Evolutionary conservation across 2,329 filamentous ascomycete species (phyloP).

Genomic region (Xylariomycetidae sp.): DNA sequence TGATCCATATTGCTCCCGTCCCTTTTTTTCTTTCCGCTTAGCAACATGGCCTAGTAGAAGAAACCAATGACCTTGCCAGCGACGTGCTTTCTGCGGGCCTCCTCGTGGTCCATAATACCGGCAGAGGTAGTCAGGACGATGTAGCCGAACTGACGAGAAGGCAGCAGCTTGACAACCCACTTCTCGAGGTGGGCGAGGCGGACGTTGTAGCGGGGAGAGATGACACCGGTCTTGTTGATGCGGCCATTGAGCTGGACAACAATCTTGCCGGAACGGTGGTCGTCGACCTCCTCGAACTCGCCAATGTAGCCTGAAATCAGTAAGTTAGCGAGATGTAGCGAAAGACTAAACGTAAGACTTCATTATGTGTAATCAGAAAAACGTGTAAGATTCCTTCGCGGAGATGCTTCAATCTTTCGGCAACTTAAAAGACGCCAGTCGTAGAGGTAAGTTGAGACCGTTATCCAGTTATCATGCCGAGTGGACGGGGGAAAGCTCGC

Average conservation of each 20-base stretch:
- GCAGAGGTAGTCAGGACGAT: conserved; percentile 98
- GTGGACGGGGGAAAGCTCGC: conserved; percentile 24
- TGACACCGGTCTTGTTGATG: conserved; percentile 99
- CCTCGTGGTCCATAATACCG: conserved; percentile 99
- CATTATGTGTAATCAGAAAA: conserved; percentile 67
- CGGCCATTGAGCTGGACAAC: conserved; percentile 99
- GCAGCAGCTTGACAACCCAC: conserved; percentile 98
- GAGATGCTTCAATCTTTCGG: conserved; percentile 78
- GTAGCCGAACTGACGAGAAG: conserved; percentile 99
- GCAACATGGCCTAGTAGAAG: conserved; percentile 71
- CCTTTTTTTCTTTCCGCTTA: conserved; percentile 4
- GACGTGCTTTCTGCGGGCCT: conserved; percentile 98
- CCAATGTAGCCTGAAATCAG: conserved; percentile 79
- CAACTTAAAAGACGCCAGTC: conserved; percentile 99
- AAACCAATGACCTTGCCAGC: conserved; percentile 99
- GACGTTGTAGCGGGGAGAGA: conserved; percentile 99
- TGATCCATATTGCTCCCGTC: conserved; percentile 6
- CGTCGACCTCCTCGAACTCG: conserved; percentile 99
- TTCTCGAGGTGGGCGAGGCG: conserved; percentile 97
- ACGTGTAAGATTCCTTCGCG: conserved; percentile 94
- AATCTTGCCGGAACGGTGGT: conserved; percentile 99
- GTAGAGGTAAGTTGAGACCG: conserved; percentile 69
- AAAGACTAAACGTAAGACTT: conserved; percentile 88
- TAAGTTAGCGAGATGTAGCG: conserved; percentile 70
- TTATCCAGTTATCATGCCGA: conserved; percentile 99